Conservation (phyloP, 257 asterid genomes). For the Paulownia fortunei region DNA sequence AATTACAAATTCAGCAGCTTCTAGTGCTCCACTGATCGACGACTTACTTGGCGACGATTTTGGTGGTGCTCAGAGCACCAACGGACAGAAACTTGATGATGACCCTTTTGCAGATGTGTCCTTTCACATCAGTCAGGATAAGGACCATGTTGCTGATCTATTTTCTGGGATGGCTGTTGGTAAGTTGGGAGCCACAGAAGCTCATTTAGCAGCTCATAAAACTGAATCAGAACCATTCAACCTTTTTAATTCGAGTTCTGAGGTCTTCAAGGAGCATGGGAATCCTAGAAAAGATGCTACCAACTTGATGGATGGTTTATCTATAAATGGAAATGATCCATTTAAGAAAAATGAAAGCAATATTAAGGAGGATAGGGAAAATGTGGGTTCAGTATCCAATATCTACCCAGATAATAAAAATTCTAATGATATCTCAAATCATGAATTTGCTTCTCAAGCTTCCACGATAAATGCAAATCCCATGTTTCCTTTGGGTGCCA, state of each 20-base stretch:
- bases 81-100: constrained; percentile 58
- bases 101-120: constrained; percentile 98
- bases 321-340: constrained; percentile 56
- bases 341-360: constrained; percentile 48
- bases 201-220: constrained; percentile 39
- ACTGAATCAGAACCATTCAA: constrained; percentile 66
- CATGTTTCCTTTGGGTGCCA: constrained; percentile 64
- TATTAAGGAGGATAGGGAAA: constrained; percentile 35
- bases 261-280: constrained; percentile 43
- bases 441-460: constrained; percentile 60
- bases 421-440: constrained; percentile 52
- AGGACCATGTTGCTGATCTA: constrained; percentile 58
- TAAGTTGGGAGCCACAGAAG: constrained; percentile 47
- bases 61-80: constrained; percentile 41
- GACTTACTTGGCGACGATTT: constrained; percentile 72
- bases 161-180: constrained; percentile 69
- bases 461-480: constrained; percentile 58
- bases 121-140: constrained; percentile 59
- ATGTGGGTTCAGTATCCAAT: constrained; percentile 40
- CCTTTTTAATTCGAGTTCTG: constrained; percentile 59
- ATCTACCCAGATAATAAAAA: constrained; percentile 40
- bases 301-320: constrained; percentile 65
- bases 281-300: constrained; percentile 49
- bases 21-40: constrained; percentile 66
- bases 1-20: constrained; percentile 39